Conservation (phyloP, 2,329 filamentous ascomycete species). For the Diaporthe caulivora region DNA sequence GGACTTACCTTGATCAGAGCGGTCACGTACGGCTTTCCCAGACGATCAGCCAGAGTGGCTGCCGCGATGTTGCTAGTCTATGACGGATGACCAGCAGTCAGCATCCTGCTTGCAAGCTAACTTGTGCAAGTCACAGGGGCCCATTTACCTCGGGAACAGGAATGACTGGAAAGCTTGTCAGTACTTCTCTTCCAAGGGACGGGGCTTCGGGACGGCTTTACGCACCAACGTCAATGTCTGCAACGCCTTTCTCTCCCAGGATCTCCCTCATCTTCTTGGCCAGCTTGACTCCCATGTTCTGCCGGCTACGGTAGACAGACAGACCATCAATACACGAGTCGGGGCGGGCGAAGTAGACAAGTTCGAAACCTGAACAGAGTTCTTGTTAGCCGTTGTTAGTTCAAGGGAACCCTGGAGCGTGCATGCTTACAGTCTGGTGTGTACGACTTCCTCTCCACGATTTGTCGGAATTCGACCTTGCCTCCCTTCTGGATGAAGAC, state of each 20-base stretch:
- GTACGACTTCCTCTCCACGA: conserved; percentile 76
- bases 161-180: conserved; percentile 66
- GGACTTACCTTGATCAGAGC: conserved; percentile 71
- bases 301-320: conserved; percentile 84
- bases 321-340: conserved; percentile 90
- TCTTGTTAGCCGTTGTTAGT: no score
- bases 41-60: conserved; percentile 77
- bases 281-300: conserved; percentile 88
- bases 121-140: conserved; percentile 46
- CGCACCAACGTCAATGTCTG: conserved; percentile 76
- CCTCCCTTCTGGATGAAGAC: conserved; percentile 87
- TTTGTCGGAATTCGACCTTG: conserved; percentile 80
- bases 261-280: conserved; percentile 78
- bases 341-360: conserved; percentile 87
- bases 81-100: neutral
- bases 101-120: conserved; percentile 50
- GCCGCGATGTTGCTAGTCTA: conserved; percentile 88
- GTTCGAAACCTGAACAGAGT: no score
- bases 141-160: conserved; percentile 66
- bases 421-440: conserved; percentile 89
- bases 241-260: conserved; percentile 76
- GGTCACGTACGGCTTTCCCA: conserved; percentile 82
- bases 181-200: conserved; percentile 43
- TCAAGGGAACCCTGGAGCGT: no score
- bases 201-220: neutral